Base-by-base conservation (phyloP, 1,284 basidiomycete genomes). In the Malassezia japonica region DNA sequence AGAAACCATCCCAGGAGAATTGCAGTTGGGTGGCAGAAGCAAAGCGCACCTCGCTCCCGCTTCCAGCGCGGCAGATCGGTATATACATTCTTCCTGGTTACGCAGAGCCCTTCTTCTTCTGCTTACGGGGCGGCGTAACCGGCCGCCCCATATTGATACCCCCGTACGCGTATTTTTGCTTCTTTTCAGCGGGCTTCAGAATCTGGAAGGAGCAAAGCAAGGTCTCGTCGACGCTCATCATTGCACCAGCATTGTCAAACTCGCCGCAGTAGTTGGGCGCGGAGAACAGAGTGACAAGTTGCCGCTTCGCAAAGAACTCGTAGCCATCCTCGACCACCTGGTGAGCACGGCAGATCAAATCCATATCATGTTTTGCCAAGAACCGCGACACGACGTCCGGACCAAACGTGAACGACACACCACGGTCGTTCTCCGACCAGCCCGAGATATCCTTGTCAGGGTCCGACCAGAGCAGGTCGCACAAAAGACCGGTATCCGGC, bases 151-250 rank as follows among this genome's bases (percentile, higher is more conserved):
- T 68, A 49, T 73, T 71, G 55, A 70, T 72, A 10, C 73, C 74
- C 5, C 73, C 74, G 42, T 72, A 74, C 37, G 72, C 63, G 54
- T 75, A 89, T 76, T 89, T 90, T 56, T 85, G 82, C 77, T 96
- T 96, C 83, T 96, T 96, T 79, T 98, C 92, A 32, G 92, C 92
- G 38, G 92, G 92, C 78, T 98, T 98, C 72, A 98, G 79, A 64
- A 98, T 96, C 42, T 60, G 59, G 87, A 98, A 98, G 13, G 91
- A 95, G 77, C 92, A 98, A 59, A 98, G 76, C 61, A 98, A 75
- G 7, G 91, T 95, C 77, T 98, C 92, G 73, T 96, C 92, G 46
- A 98, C 94, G 70, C 87, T 91, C 94, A 98, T 98, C 92, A 98
- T 96, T 24, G 92, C 92, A 34, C 92, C 92, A 15, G 91, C 91